These are phyloP conservation scores for Starmerella potacharoeniae DNA, from an alignment of 805 yeast species.

Conservation along the genomic window DNA sequence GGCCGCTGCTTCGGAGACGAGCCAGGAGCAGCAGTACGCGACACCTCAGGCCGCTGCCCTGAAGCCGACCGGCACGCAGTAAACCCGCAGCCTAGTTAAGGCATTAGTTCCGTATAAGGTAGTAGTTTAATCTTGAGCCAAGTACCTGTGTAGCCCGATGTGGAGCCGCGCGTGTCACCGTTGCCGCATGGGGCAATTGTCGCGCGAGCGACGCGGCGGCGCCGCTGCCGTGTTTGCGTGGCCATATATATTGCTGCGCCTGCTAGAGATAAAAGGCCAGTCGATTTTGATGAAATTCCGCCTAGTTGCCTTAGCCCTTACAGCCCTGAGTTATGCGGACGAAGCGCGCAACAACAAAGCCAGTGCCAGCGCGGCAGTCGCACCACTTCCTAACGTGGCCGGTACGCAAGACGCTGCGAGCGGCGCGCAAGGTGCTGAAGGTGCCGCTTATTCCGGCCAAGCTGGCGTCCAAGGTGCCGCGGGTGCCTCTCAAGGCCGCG, in stretches of 20 bases:
- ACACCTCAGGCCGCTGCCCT: conserved; percentile 1
- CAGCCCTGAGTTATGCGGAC: not conserved
- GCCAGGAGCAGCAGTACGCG: not conserved
- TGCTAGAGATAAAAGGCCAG: not conserved
- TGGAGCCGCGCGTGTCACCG: no score
- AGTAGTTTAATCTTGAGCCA: not conserved
- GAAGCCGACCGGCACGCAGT: not conserved
- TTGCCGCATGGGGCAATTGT: no score
- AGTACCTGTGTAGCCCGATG: not conserved
- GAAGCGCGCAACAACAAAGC: not conserved
- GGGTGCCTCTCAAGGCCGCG: not conserved
- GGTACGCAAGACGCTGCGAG: not conserved
- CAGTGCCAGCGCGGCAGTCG: not conserved
- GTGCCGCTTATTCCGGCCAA: not conserved
- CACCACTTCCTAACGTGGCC: not conserved
- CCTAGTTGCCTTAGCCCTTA: not conserved
- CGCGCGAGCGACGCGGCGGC: no score
- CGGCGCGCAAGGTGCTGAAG: not conserved
- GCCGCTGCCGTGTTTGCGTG: not conserved
- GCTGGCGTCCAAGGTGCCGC: not conserved
- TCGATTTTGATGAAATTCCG: not conserved
- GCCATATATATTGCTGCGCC: not conserved
- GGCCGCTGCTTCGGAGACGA: not conserved
- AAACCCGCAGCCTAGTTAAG: not conserved
- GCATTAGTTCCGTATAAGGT: not conserved